Conservation (phyloP, 129 eudicot genomes). For the Erigeron canadensis region DNA sequence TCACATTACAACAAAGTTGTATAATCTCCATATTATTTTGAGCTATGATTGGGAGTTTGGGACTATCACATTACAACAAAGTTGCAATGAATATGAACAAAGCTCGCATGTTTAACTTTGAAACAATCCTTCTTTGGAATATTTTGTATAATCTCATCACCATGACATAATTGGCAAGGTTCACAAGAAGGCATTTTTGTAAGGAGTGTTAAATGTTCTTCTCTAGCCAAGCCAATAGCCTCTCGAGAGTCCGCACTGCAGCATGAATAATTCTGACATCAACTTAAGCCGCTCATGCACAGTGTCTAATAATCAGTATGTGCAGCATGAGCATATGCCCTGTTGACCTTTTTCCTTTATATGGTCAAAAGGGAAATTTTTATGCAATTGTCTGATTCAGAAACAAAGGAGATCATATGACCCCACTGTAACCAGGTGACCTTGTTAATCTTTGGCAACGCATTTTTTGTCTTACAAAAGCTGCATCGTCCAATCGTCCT, state of each 20-base stretch:
- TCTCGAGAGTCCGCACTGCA: conserved; percentile 63
- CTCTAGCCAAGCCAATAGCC: conserved; percentile 62
- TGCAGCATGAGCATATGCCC: no score
- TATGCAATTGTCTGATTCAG: neutral
- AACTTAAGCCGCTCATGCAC: no score
- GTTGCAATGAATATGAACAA: conserved; percentile 12
- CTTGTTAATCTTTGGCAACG: conserved; percentile 46
- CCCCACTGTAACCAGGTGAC: conserved; percentile 79
- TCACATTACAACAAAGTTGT: no score
- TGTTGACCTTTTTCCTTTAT: no score
- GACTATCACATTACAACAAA: no score
- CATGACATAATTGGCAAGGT: conserved; percentile 36
- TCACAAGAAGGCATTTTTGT: conserved; percentile 31
- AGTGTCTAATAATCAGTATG: no score
- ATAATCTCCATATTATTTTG: no score
- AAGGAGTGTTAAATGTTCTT: conserved; percentile 47
- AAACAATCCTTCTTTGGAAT: conserved; percentile 31
- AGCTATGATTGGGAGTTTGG: no score
- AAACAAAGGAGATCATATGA: conserved; percentile 32
- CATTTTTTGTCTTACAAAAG: conserved; percentile 58
- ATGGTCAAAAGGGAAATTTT: neutral
- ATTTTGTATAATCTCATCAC: conserved; percentile 29
- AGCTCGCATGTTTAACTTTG: conserved; percentile 28
- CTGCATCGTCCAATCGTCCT: conserved; percentile 85
- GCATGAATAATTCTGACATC: conserved; percentile 25